These are phyloP conservation scores for Inonotus hispidus DNA, from an alignment of 1,284 basidiomycete species.

Conservation along the genomic window DNA sequence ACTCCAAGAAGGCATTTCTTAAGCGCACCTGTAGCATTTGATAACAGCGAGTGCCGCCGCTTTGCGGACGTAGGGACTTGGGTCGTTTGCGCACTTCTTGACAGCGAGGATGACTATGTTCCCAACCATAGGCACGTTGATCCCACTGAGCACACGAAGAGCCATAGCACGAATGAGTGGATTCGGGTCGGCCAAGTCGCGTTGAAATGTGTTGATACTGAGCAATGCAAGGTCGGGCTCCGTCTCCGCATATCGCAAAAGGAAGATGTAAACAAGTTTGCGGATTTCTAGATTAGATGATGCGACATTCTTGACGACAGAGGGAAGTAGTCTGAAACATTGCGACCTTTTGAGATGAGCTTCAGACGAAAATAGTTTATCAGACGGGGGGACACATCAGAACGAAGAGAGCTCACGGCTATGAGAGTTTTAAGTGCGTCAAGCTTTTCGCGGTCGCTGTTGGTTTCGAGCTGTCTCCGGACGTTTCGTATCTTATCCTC, in stretches of 20 bases:
- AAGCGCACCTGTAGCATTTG: constrained; percentile 73
- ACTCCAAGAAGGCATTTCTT: constrained; percentile 1
- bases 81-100: constrained; percentile 85
- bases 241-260: constrained; percentile 86
- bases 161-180: constrained; percentile 95
- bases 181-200: constrained; percentile 88
- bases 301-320: constrained; percentile 92
- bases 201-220: constrained; percentile 98
- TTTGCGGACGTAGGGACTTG: constrained; percentile 92
- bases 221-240: constrained; percentile 94
- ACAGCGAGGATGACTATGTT: constrained; percentile 85
- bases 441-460: constrained; percentile 81
- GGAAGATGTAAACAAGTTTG: constrained; percentile 97
- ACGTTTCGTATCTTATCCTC: constrained; percentile 78
- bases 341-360: constrained; percentile 90
- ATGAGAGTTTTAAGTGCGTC: constrained; percentile 93
- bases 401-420: constrained; percentile 46
- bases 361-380: constrained; percentile 38
- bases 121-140: constrained; percentile 84
- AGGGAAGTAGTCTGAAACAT: constrained; percentile 92
- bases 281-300: constrained; percentile 89
- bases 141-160: constrained; percentile 87
- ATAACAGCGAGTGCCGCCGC: constrained; percentile 86
- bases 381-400: neutral
- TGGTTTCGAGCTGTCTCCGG: constrained; percentile 79